phyloP scores from a whole-genome alignment of 2,329 filamentous ascomycete species.

The Verticillium nonalfalfae region DNA sequence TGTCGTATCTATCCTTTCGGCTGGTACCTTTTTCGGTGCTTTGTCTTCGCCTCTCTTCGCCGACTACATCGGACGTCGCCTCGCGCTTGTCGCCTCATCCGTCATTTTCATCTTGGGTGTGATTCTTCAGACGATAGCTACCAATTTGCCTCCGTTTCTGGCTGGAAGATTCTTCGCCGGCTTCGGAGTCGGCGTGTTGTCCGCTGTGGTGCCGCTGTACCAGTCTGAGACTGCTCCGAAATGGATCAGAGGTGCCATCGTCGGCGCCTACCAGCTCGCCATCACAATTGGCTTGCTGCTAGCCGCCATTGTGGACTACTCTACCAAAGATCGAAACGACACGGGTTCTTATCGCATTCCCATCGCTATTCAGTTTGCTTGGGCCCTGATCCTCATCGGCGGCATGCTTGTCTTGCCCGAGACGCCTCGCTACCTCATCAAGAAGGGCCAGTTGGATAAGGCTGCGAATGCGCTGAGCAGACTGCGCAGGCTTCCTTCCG shows the following conservation, averaged over 20 bases:
- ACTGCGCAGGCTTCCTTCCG: conserved; percentile 53
- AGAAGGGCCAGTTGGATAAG: conserved; percentile 43
- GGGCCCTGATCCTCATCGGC: conserved; percentile 58
- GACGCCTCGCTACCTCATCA: conserved; percentile 66
- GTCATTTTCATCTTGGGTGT: conserved; percentile 63
- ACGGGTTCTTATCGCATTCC: conserved; percentile 58
- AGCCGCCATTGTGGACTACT: conserved; percentile 59
- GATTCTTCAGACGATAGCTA: conserved; percentile 57
- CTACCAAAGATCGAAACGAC: conserved; percentile 46
- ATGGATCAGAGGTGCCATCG: conserved; percentile 67
- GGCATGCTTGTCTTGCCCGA: conserved; percentile 67
- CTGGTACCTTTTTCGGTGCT: conserved; percentile 71
- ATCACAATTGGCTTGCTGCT: conserved; percentile 66
- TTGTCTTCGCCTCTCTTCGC: conserved; percentile 54
- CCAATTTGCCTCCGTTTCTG: conserved; percentile 56
- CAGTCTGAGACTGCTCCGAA: conserved; percentile 67
- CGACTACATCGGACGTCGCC: conserved; percentile 60
- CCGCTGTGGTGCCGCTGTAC: conserved; percentile 64
- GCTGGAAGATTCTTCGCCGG: conserved; percentile 70
- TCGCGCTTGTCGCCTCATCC: conserved; percentile 55
- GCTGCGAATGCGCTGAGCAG: conserved; percentile 50
- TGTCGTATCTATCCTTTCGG: conserved; percentile 69
- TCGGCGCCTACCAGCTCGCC: conserved; percentile 62
- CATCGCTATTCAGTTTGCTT: conserved; percentile 58
- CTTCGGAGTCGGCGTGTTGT: conserved; percentile 66